phyloP scores from a whole-genome alignment of 805 yeast species.

The Starmerella bombi region DNA sequence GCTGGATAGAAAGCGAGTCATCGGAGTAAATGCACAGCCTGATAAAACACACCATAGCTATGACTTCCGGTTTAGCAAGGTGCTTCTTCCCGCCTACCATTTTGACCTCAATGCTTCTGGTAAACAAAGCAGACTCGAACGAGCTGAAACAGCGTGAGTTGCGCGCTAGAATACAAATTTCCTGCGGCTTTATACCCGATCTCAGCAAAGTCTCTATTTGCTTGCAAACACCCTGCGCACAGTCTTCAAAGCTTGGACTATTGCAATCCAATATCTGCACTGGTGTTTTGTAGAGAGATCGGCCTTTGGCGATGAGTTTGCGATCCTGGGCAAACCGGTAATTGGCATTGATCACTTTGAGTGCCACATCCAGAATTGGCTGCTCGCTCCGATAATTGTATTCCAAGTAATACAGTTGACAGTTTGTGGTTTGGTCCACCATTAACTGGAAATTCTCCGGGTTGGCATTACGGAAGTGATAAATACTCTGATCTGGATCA shows the following conservation, averaged over 20 bases:
- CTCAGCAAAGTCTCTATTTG: conserved; percentile 40
- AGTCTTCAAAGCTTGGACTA: neutral
- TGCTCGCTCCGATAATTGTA: conserved; percentile 74
- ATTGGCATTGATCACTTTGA: conserved; percentile 23
- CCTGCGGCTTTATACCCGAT: conserved; percentile 37
- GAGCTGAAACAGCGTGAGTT: conserved; percentile 29
- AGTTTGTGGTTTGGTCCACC: conserved; percentile 28
- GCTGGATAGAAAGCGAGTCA: conserved; percentile 47
- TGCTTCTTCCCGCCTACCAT: conserved; percentile 64
- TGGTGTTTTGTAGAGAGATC: neutral
- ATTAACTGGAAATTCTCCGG: conserved; percentile 50
- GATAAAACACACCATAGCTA: conserved; percentile 47
- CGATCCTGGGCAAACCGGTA: conserved; percentile 6
- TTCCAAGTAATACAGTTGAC: conserved; percentile 34
- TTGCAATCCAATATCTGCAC: conserved; percentile 2
- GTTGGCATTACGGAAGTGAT: conserved; percentile 74
- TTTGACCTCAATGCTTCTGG: conserved; percentile 45
- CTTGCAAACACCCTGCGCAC: conserved; percentile 26
- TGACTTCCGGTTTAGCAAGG: conserved; percentile 65
- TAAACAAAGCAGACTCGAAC: conserved; percentile 51
- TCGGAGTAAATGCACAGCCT: conserved; percentile 44
- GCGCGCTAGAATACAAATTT: conserved; percentile 53
- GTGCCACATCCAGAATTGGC: conserved; percentile 51
- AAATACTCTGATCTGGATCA: conserved; percentile 92
- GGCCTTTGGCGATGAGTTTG: conserved; percentile 37